A percentile compares a stretch with the other conserved stretches of the same genome.
These are phyloP conservation scores for Pseudonitzschia multistriata DNA, from an alignment of 108 stramenopile genomes.

Conservation along the genomic window DNA sequence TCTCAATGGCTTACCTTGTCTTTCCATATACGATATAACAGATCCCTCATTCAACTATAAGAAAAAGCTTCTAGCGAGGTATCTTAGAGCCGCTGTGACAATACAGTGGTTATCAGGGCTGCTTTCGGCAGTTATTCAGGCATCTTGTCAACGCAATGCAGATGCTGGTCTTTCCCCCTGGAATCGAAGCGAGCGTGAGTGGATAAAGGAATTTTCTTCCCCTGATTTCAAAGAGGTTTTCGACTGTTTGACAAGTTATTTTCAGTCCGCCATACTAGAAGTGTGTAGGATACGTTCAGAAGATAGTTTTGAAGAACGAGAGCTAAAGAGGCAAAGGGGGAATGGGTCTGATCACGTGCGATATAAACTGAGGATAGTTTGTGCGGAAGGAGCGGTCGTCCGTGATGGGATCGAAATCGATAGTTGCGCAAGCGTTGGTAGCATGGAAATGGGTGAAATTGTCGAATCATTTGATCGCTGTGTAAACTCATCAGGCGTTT, in stretches of 20 bases:
- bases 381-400: constrained; percentile 87
- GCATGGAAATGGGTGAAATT: constrained; percentile 85
- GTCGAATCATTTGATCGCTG: constrained; percentile 80
- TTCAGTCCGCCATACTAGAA: constrained; percentile 70
- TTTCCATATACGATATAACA: constrained; percentile 49
- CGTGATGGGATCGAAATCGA: constrained; percentile 92
- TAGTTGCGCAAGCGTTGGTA: constrained; percentile 79
- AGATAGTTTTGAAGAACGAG: constrained; percentile 53
- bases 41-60: background rate
- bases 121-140: constrained; percentile 56
- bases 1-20: constrained; percentile 50
- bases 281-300: constrained; percentile 70
- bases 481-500: constrained; percentile 85
- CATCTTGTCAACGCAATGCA: constrained; percentile 50
- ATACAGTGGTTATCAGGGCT: constrained; percentile 66
- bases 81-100: constrained; percentile 49
- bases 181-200: constrained; percentile 58
- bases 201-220: constrained; percentile 68
- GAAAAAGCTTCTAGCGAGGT: constrained; percentile 17
- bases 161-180: constrained; percentile 46
- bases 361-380: constrained; percentile 82
- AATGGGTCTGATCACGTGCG: constrained; percentile 27
- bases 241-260: constrained; percentile 42
- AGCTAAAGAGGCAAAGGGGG: constrained; percentile 33
- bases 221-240: constrained; percentile 50